Evolutionary conservation across 441 rosid genomes (phyloP), one percentile per base, ranked within the genome.

Genomic region (Manihot esculenta): DNA sequence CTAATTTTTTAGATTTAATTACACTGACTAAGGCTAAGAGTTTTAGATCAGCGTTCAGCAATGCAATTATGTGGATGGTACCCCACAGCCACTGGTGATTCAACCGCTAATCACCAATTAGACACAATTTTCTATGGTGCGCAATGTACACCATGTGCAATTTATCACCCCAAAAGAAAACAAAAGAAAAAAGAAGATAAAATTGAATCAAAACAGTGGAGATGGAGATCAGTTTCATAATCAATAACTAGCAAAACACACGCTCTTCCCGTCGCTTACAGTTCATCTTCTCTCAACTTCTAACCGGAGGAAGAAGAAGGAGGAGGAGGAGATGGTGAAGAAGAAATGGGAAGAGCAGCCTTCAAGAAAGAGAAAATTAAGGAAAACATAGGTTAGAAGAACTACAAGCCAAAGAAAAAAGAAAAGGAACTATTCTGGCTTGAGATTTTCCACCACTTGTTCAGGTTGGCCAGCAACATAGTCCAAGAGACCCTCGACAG

Each of bases 381-480:
- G 41, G 7, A 18, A 61, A 33, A 61, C 15, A 61, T 3, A 35
- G 24, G 7, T 18, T 0, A 8, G 33, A 13, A 30, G 11, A 45
- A 59, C 41, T 35, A 35, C n/a, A n/a, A n/a, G n/a, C n/a, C n/a
- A n/a, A n/a, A n/a, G n/a, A n/a, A n/a, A n/a, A n/a, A n/a, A n/a
- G n/a, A n/a, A n/a, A 1, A 30, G 4, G 33, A 4, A 74, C 72
- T 67, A 61, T 62, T 80, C 77, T 47, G 71, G 8, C 72, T 82
- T 70, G 77, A 77, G 71, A 71, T 71, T 62, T 5, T 78, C 85
- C 17, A 77, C 70, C 1, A 73, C 57, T 60, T 59, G 83, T 24
- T 82, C 89, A 10, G 83, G 86, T 51, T 85, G 85, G 4, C 94
- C 94, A 21, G 94, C 96, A 42, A 93, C 98, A 64, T 87, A 93